These are phyloP conservation scores for Fusarium oxysporum DNA, from an alignment of 2,329 filamentous ascomycete species.

Conservation along the genomic window DNA sequence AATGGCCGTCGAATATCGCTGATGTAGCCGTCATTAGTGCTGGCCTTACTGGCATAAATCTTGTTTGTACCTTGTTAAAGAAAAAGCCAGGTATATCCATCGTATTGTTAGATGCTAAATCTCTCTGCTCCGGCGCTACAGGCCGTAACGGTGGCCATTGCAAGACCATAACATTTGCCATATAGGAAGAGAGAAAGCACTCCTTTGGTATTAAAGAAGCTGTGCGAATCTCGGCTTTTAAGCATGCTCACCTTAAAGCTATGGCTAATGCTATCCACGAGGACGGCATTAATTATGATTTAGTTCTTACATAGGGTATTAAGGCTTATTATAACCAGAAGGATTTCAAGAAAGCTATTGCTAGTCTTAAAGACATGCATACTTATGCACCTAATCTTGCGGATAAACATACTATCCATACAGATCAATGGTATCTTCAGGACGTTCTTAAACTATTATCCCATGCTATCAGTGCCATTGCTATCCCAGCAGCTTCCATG, in stretches of 20 bases:
- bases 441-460: conserved; percentile 10
- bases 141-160: conserved; percentile 53
- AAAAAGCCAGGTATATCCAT: conserved; percentile 41
- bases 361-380: conserved; percentile 30
- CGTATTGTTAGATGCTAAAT: conserved; percentile 51
- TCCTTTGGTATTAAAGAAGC: conserved; percentile 43
- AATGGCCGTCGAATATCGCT: conserved; percentile 10
- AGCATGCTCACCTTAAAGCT: conserved; percentile 39
- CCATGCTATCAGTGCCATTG: conserved; percentile 18
- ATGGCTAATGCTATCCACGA: conserved; percentile 32
- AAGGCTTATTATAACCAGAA: conserved; percentile 21
- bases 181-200: conserved; percentile 15
- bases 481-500: conserved; percentile 32
- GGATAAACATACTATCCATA: conserved; percentile 14
- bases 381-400: conserved; percentile 23
- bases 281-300: conserved; percentile 37
- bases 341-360: conserved; percentile 26
- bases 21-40: conserved; percentile 42
- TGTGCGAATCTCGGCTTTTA: conserved; percentile 38
- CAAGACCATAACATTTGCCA: conserved; percentile 31
- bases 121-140: conserved; percentile 51
- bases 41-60: conserved; percentile 29
- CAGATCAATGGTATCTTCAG: not conserved
- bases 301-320: conserved; percentile 5
- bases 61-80: conserved; percentile 32